phyloP scores from a whole-genome alignment of 768 basidiomycete genomes.

The Candolleomyces eurysporus region DNA sequence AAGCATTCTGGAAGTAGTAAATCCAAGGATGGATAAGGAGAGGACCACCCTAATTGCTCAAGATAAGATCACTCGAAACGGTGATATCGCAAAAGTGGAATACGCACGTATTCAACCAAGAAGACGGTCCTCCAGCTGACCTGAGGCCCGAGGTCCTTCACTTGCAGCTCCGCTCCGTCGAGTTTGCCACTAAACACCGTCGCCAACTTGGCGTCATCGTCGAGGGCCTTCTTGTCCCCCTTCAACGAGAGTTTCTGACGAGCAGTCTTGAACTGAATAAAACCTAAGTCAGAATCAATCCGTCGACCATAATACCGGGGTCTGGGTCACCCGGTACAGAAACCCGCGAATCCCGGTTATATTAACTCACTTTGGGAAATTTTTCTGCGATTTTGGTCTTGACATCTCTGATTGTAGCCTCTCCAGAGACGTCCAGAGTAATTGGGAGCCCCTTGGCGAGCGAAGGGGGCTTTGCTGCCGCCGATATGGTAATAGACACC shows the following conservation, averaged over 20 bases:
- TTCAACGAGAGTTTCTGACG: slow-evolving; percentile 74
- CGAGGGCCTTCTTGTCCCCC: slow-evolving; percentile 57
- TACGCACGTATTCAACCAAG: slow-evolving; percentile 89
- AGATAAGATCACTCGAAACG: slow-evolving; percentile 3
- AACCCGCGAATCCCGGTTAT: not conserved
- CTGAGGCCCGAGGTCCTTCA: slow-evolving; percentile 93
- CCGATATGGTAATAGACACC: slow-evolving; percentile 50
- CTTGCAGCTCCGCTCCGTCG: slow-evolving; percentile 61
- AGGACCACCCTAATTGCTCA: slow-evolving; percentile 67
- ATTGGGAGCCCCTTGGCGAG: slow-evolving; percentile 53
- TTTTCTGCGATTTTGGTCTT: slow-evolving; percentile 57
- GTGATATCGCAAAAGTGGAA: not conserved
- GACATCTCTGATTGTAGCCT: slow-evolving; percentile 64
- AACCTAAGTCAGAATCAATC: not conserved
- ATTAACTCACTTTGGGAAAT: slow-evolving; percentile 33
- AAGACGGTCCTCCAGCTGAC: slow-evolving; percentile 88
- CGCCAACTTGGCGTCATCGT: slow-evolving; percentile 60
- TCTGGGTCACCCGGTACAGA: too few relatives aligned
- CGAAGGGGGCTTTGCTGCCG: slow-evolving; percentile 43
- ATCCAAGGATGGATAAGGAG: slow-evolving; percentile 86
- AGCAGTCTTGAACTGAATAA: slow-evolving; percentile 58
- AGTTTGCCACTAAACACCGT: slow-evolving; percentile 48
- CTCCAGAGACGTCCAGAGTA: slow-evolving; percentile 44
- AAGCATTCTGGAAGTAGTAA: slow-evolving; percentile 64
- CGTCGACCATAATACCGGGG: not conserved